These are phyloP conservation scores for Hygrophorus pudorinus DNA, from an alignment of 768 basidiomycete genomes.

Conservation along the genomic window DNA sequence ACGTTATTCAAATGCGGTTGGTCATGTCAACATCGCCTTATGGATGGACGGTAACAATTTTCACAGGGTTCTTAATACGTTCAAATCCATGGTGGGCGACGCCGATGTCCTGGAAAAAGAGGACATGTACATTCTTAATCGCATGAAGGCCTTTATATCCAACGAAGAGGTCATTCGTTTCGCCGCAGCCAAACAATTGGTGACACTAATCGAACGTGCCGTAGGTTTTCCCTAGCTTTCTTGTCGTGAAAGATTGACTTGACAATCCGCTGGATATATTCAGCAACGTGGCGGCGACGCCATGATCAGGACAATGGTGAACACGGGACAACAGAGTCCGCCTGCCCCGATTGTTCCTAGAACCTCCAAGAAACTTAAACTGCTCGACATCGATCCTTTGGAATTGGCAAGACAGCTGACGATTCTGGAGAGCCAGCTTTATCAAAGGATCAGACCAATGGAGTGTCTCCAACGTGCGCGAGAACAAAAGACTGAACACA, in stretches of 20 bases:
- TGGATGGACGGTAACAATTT: not conserved
- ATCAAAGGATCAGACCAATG: slow-evolving; percentile 79
- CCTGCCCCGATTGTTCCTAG: slow-evolving; percentile 73
- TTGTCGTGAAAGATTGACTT: slow-evolving; percentile 4
- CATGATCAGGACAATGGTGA: slow-evolving; percentile 45
- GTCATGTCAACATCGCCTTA: slow-evolving; percentile 15
- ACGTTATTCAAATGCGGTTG: slow-evolving; percentile 79
- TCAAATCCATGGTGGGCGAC: slow-evolving; percentile 83
- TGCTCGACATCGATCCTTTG: slow-evolving; percentile 78
- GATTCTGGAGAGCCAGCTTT: slow-evolving; percentile 79
- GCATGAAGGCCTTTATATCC: slow-evolving; percentile 72
- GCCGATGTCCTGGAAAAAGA: slow-evolving; percentile 80
- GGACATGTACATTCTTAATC: slow-evolving; percentile 70
- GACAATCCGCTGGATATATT: not conserved
- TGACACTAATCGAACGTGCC: slow-evolving; percentile 66
- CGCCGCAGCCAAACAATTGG: slow-evolving; percentile 66
- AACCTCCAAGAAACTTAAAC: slow-evolving; percentile 59
- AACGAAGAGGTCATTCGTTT: slow-evolving; percentile 53
- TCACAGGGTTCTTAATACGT: slow-evolving; percentile 74
- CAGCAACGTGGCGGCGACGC: slow-evolving; percentile 45
- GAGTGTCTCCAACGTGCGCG: slow-evolving; percentile 84
- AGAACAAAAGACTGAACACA: slow-evolving; percentile 60
- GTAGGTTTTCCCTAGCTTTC: slow-evolving; percentile 36
- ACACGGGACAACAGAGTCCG: slow-evolving; percentile 45
- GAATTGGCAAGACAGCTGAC: slow-evolving; percentile 92